Percentiles rank a stretch among this genome's conserved stretches.
Conservation (phyloP, 208 protist genomes). For the Balamuthia mandrillaris region DNA sequence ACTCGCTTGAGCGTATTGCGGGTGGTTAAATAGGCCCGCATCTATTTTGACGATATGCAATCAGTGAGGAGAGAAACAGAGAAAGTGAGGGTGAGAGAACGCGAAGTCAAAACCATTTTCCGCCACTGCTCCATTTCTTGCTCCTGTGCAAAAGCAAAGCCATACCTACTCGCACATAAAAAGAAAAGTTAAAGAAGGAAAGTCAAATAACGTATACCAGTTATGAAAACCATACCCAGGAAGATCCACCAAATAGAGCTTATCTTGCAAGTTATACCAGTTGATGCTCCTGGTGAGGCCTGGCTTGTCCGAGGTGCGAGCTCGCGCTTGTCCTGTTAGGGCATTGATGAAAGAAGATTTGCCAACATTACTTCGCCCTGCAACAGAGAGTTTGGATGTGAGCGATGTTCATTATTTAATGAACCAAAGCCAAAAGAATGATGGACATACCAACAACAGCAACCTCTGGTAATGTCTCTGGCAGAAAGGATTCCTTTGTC, state of each 20-base stretch:
- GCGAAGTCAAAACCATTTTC: background rate
- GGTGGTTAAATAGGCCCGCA: background rate
- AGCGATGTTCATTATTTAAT: background rate
- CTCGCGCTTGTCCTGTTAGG: background rate
- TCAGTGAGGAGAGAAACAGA: background rate
- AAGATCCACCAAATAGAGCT: background rate
- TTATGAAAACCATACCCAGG: background rate
- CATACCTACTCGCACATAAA: background rate
- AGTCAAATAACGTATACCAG: background rate
- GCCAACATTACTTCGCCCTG: background rate
- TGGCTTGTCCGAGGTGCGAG: background rate
- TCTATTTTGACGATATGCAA: background rate
- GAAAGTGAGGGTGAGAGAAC: background rate
- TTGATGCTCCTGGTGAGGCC: background rate
- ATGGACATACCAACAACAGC: background rate
- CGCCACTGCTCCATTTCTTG: background rate
- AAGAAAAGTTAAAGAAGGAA: background rate
- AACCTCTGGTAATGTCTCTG: background rate
- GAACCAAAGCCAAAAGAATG: background rate
- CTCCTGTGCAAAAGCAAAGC: background rate
- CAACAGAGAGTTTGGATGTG: background rate
- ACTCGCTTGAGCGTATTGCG: background rate
- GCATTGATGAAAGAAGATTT: conserved; percentile 8
- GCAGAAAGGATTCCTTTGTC: background rate
- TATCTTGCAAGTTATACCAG: background rate